Evolutionary conservation across 305 asterid species (phyloP), one percentile per base, ranked within the genome.

Genomic region (Salvia sclarea): DNA sequence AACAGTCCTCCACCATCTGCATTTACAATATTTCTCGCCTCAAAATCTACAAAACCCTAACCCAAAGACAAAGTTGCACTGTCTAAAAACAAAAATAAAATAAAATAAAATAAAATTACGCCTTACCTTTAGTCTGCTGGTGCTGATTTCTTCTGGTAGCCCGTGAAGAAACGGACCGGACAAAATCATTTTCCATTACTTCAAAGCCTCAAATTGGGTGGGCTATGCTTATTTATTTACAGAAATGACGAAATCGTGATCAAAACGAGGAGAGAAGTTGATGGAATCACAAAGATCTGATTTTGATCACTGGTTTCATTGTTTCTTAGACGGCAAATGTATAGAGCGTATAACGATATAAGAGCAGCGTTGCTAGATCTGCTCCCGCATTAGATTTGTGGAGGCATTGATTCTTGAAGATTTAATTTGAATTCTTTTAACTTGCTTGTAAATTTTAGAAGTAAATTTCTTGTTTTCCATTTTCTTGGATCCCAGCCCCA

Each of bases 71-170:
- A 28, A 9, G 45, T 1, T 10, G 17, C 10, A 73, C 33, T 2
- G 54, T 2, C 28, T 17, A 41, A 58, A 70, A 14, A 12, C 2
- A 31, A 49, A 65, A 61, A 3, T 17, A 65, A 43, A n/a, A n/a
- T 22, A n/a, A 28, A 28, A 1, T 1, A 28, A 28, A 28, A 28
- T 3, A 64, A n/a, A 18, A 0, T 22, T 31, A 17, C 14, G 3
- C 69, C 69, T 45, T 64, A 86, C 97, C 95, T 88, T 76, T 86
- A 12, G 68, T 21, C 41, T 69, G 89, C 65, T 67, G 85, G 45
- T 60, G 80, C 86, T 72, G 92, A 55, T 66, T 78, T 84, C 95
- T 85, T 61, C 97, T 83, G 61, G 82, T 79, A 43, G 93, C 83
- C 75, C 97, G 83, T 12, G 77, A 81, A 56, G 96, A 85, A 66